These are phyloP conservation scores for Bruguiera gymnorhiza DNA, from an alignment of 345 rosid species.

Conservation along the genomic window DNA sequence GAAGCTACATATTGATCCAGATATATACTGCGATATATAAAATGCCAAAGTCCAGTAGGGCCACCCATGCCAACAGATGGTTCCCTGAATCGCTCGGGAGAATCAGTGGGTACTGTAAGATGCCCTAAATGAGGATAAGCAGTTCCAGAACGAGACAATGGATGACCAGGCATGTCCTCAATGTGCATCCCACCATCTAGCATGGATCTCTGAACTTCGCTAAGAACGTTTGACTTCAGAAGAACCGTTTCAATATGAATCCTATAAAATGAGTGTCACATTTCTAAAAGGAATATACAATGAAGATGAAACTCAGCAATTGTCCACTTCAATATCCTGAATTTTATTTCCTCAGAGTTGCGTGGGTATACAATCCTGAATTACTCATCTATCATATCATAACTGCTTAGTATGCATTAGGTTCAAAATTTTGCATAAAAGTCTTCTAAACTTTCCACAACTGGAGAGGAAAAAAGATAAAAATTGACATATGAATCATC, in stretches of 20 bases:
- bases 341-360: neutral
- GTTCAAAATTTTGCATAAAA: neutral
- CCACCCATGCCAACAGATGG: conserved; percentile 73
- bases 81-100: conserved; percentile 49
- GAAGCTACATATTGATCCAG: conserved; percentile 92
- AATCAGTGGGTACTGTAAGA: conserved; percentile 38
- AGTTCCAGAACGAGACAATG: conserved; percentile 46
- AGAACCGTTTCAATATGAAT: conserved; percentile 74
- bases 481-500: too few species aligned
- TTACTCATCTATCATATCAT: neutral
- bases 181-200: conserved; percentile 93
- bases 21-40: conserved; percentile 90
- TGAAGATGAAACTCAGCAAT: conserved; percentile 3
- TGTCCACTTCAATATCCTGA: neutral
- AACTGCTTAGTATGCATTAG: neutral
- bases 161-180: conserved; percentile 75
- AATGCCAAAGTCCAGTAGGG: conserved; percentile 96
- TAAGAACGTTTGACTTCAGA: conserved; percentile 80
- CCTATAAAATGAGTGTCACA: conserved; percentile 42
- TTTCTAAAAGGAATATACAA: conserved; percentile 4
- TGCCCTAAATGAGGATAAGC: conserved; percentile 46
- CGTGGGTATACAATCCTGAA: neutral
- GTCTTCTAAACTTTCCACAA: neutral
- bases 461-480: neutral
- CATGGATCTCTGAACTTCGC: conserved; percentile 81